Conservation (phyloP, 2,329 filamentous ascomycete genomes). For the Penicillium sp. region DNA sequence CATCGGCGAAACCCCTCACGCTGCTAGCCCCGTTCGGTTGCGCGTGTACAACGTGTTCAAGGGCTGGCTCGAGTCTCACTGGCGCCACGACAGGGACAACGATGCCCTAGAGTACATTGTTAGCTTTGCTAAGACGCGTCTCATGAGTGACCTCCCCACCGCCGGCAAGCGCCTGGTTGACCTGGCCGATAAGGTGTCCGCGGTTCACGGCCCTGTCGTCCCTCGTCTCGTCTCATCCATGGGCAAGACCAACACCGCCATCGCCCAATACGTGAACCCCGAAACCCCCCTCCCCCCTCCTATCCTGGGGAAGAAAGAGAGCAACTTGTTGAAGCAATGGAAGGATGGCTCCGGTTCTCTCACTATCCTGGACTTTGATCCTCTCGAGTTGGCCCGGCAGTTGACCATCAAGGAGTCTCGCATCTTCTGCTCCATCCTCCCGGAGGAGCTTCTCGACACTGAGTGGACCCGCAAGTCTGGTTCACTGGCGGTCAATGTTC, state of each 20-base stretch:
- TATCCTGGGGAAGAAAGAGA: slow-evolving; percentile 75
- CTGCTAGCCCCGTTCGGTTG: slow-evolving; percentile 80
- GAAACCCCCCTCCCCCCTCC: slow-evolving; percentile 74
- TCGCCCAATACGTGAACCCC: slow-evolving; percentile 69
- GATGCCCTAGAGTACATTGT: slow-evolving; percentile 76
- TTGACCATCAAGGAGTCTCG: slow-evolving; percentile 89
- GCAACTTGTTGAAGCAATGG: slow-evolving; percentile 72
- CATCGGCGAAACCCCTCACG: slow-evolving; percentile 74
- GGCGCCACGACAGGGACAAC: slow-evolving; percentile 80
- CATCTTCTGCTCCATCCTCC: slow-evolving; percentile 88
- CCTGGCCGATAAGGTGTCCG: slow-evolving; percentile 76
- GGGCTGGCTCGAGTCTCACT: slow-evolving; percentile 95
- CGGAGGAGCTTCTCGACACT: slow-evolving; percentile 86
- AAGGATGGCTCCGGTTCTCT: slow-evolving; percentile 72
- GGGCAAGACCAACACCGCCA: slow-evolving; percentile 81
- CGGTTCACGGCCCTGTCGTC: slow-evolving; percentile 73
- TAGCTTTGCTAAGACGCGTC: slow-evolving; percentile 75
- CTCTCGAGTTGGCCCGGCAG: slow-evolving; percentile 87
- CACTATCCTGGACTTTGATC: slow-evolving; percentile 86
- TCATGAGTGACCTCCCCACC: slow-evolving; percentile 70
- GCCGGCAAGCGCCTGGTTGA: slow-evolving; percentile 82
- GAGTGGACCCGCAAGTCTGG: slow-evolving; percentile 93
- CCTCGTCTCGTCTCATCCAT: slow-evolving; percentile 83
- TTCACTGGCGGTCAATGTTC: slow-evolving; percentile 81
- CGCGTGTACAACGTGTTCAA: slow-evolving; percentile 97